These are phyloP conservation scores for Lichtheimia corymbifera DNA, from an alignment of 371 early-diverging fungal genomes.

Conservation along the genomic window DNA sequence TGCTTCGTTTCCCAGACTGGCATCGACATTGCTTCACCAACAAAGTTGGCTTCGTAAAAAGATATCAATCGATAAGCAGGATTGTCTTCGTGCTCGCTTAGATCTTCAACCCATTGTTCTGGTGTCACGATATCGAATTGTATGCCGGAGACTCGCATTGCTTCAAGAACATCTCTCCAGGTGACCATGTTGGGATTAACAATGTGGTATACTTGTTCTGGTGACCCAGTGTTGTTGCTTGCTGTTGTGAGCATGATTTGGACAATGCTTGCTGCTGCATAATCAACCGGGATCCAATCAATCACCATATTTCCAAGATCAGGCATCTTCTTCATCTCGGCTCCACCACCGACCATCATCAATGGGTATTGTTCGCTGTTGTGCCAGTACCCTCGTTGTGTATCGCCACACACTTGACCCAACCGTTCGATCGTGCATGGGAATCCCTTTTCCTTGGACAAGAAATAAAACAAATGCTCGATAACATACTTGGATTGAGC, in stretches of 20 bases:
- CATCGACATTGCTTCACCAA: neutral
- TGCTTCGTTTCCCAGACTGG: constrained; percentile 4
- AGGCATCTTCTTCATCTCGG: constrained; percentile 24
- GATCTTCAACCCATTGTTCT: constrained; percentile 24
- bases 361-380: constrained; percentile 38
- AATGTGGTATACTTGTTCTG: constrained; percentile 29
- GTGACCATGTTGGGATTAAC: constrained; percentile 27
- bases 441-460: constrained; percentile 29
- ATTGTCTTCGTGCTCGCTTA: constrained; percentile 27
- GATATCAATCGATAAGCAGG: constrained; percentile 31
- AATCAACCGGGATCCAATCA: constrained; percentile 38
- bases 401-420: constrained; percentile 45
- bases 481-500: constrained; percentile 45
- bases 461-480: constrained; percentile 31
- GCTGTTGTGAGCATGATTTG: constrained; percentile 30
- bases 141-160: constrained; percentile 26
- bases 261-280: constrained; percentile 28
- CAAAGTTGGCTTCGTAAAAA: constrained; percentile 20
- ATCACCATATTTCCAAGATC: constrained; percentile 10
- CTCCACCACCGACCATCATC: constrained; percentile 34
- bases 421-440: constrained; percentile 36
- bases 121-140: constrained; percentile 24
- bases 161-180: constrained; percentile 23
- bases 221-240: constrained; percentile 1
- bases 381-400: constrained; percentile 43